Percentiles rank a stretch among this genome's conserved stretches.
These are phyloP conservation scores for Debaryomycetaceae sp. DNA, from an alignment of 1,139 yeast species.

Conservation along the genomic window DNA sequence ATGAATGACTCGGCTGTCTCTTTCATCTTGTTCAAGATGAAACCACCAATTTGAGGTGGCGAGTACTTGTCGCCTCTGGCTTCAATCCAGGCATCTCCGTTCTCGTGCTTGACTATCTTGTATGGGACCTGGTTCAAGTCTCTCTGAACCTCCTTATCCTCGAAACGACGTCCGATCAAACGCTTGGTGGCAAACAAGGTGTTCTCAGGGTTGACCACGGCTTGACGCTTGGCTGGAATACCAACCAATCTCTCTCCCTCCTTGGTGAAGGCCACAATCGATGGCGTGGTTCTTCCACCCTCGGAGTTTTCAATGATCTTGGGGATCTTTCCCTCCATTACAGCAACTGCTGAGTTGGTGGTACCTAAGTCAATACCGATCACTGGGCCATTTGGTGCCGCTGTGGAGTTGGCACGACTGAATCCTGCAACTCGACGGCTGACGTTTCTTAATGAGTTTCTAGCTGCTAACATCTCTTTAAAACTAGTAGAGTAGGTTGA, in stretches of 20 bases:
- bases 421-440: slow-evolving; percentile 43
- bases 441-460: slow-evolving; percentile 40
- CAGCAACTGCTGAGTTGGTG: slow-evolving; percentile 98
- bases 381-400: slow-evolving; percentile 69
- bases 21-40: slow-evolving; percentile 87
- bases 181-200: slow-evolving; percentile 94
- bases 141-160: slow-evolving; percentile 94
- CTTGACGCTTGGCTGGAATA: slow-evolving; percentile 95
- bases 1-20: slow-evolving; percentile 89
- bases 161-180: slow-evolving; percentile 95
- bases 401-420: slow-evolving; percentile 53
- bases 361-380: slow-evolving; percentile 99
- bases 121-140: slow-evolving; percentile 94
- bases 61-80: slow-evolving; percentile 88
- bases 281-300: slow-evolving; percentile 95
- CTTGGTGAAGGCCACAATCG: slow-evolving; percentile 92
- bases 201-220: slow-evolving; percentile 93
- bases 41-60: slow-evolving; percentile 93
- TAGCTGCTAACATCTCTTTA: slow-evolving; percentile 41
- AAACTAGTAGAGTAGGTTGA: slow-evolving; percentile 2
- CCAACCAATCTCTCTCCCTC: slow-evolving; percentile 88
- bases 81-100: slow-evolving; percentile 97
- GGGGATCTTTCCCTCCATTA: slow-evolving; percentile 96
- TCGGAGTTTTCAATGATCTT: slow-evolving; percentile 94
- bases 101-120: slow-evolving; percentile 86